Percentiles rank a stretch among this genome's conserved stretches.
Evolutionary conservation across 345 rosid species (phyloP).

Genomic region (Eutrema japonicum): DNA sequence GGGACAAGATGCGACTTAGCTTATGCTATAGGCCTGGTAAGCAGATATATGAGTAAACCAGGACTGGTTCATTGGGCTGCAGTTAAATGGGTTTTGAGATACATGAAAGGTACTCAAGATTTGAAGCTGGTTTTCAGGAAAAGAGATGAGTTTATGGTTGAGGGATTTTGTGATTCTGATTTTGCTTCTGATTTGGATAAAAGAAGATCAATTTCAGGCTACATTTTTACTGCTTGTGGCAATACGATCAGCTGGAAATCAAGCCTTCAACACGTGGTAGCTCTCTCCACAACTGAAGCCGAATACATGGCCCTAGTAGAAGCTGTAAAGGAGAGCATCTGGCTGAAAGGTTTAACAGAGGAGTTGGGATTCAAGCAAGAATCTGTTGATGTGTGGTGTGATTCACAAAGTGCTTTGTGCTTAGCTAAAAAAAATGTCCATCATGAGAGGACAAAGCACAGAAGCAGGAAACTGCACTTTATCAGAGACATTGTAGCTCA

Average conservation of each 20-base stretch:
- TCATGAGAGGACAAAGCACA: neutral
- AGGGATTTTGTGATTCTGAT: neutral
- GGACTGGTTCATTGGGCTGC: neutral
- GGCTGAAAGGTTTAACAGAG: neutral
- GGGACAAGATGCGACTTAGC: no score
- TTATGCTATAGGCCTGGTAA: neutral
- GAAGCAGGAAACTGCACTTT: neutral
- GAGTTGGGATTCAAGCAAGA: neutral
- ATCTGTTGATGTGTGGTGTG: no score
- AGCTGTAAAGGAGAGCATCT: neutral
- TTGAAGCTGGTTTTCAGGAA: neutral
- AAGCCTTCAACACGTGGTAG: neutral
- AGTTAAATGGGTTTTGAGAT: neutral
- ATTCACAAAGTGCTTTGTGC: neutral
- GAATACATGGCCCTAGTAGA: neutral
- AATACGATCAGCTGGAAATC: neutral
- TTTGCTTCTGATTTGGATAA: neutral
- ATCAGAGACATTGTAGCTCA: neutral
- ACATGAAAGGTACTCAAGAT: neutral
- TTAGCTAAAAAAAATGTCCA: neutral
- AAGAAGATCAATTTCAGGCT: neutral
- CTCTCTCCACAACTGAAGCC: no score
- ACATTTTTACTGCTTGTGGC: neutral
- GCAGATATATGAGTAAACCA: no score
- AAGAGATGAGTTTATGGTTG: neutral